phyloP scores from a whole-genome alignment of 2,329 filamentous ascomycete genomes.

The Ophiocordyceps robertsii region DNA sequence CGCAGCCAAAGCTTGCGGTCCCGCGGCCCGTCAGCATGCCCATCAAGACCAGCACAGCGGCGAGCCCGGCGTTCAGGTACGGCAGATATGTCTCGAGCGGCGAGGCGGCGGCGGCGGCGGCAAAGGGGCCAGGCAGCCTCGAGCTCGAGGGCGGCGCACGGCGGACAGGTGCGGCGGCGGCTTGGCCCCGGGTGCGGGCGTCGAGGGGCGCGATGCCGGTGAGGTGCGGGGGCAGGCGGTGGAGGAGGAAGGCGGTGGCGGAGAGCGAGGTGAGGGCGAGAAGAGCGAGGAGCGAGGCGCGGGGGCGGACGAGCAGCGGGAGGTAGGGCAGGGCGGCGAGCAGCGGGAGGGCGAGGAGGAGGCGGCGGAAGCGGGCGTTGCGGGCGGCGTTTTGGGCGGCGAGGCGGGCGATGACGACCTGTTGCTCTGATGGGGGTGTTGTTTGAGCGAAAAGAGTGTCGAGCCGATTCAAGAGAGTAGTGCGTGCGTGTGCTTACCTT shows the following conservation, averaged over 20 bases:
- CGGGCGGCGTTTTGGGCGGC: conserved; percentile 38
- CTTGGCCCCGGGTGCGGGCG: conserved; percentile 17
- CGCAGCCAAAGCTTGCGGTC: conserved; percentile 20
- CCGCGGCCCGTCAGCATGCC: conserved; percentile 24
- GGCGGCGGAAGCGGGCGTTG: conserved; percentile 42
- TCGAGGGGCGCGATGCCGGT: conserved; percentile 42
- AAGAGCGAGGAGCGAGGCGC: conserved; percentile 30
- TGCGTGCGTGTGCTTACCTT: conserved; percentile 34
- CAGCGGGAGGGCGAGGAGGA: conserved; percentile 48
- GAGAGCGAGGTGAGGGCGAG: conserved; percentile 50
- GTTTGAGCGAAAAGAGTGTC: not conserved
- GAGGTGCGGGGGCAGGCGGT: conserved; percentile 36
- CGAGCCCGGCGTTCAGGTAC: conserved; percentile 45
- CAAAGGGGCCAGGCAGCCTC: conserved; percentile 1
- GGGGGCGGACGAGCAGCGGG: conserved; percentile 19
- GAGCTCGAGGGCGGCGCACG: not conserved
- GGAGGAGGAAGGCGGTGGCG: conserved; percentile 48
- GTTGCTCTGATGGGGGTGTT: conserved; percentile 38
- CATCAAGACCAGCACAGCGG: conserved; percentile 33
- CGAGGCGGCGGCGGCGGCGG: conserved; percentile 4
- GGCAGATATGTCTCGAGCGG: conserved; percentile 47
- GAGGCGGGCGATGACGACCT: conserved; percentile 44
- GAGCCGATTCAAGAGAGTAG: not conserved
- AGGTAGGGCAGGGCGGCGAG: conserved; percentile 41
- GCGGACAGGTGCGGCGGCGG: conserved; percentile 7